Evolutionary conservation across 139 green algal species (phyloP).

Genomic region (Chlamydomonas asymmetrica): DNA sequence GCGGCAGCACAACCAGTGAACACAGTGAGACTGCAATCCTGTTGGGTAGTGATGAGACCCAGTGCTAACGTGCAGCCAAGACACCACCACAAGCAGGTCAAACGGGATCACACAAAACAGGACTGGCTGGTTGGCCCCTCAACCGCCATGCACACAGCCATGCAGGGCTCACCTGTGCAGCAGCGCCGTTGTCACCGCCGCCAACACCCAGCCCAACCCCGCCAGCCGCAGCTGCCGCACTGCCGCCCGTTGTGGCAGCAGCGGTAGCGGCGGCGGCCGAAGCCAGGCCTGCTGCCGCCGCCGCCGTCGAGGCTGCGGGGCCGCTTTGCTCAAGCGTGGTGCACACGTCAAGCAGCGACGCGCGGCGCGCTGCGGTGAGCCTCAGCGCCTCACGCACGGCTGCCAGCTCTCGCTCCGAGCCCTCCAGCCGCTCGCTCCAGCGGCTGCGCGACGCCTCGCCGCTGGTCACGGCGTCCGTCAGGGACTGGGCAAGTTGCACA

Average conservation of each 20-base stretch:
- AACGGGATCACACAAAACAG: neutral
- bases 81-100: too few relatives aligned
- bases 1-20: too few relatives aligned
- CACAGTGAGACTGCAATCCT: too few relatives aligned
- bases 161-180: too few relatives aligned
- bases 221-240: neutral
- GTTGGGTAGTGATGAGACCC: too few relatives aligned
- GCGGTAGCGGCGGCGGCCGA: neutral
- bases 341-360: slow-evolving; percentile 53
- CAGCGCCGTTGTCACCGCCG: too few relatives aligned
- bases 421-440: slow-evolving; percentile 20
- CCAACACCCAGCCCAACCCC: neutral
- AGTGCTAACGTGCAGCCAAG: too few relatives aligned
- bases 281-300: neutral
- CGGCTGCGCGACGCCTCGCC: slow-evolving; percentile 10
- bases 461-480: too few relatives aligned
- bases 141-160: too few relatives aligned
- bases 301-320: too few relatives aligned
- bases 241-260: neutral
- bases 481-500: too few relatives aligned
- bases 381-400: slow-evolving; percentile 44
- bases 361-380: slow-evolving; percentile 46
- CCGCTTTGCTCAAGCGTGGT: slow-evolving; percentile 41
- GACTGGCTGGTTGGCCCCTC: neutral
- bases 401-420: slow-evolving; percentile 41